Base-by-base conservation (phyloP, 352 stramenopile species). In the Phytophthora foliorum region DNA sequence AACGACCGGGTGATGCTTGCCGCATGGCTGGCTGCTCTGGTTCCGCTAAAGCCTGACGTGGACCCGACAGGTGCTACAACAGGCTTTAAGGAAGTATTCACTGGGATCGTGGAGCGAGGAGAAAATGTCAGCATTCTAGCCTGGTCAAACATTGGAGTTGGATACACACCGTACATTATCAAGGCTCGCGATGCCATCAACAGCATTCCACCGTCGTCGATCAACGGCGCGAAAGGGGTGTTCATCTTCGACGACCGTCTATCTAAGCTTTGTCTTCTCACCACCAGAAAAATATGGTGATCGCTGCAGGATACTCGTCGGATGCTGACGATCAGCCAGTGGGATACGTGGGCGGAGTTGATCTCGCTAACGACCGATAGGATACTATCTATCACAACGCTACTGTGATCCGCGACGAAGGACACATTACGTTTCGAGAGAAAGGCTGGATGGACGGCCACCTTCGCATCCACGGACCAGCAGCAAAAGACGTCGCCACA, bases 371-470 rank as follows among this genome's bases (percentile, higher is more conserved):
- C 25, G 72, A 89, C 44, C 82, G 82, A 25, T 91, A 80, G 80
- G 78, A 90, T 51, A 87, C 77, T 9, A 68, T 77, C 21, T 67
- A 63, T 16, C 82, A 90, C 56, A 70, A 90, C 57, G 48, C 69
- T 25, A 62, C 79, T 19, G 57, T 53, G 10, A 59, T 90, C 19
- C 69, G 81, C 0, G 48, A 71, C 3, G 50, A 42, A 13, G 67
- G 62, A 46, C 59, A 69, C 27, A 76, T 88, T 57, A 67, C 75
- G 8, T 71, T 69, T 48, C n/a, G 53, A 22, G 78, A 78, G 50
- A 74, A 86, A 22, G 80, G 83, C 6, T 91, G 81, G 81, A 46
- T 90, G n/a, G 83, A 91, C 32, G 74, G 68, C 1, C 72, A 82
- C 36, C 41, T 84, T 39, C 70, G 78, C 0, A 69, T 91, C 8